phyloP scores from a whole-genome alignment of 2,329 filamentous ascomycete genomes.

The Westerdykella sp. region DNA sequence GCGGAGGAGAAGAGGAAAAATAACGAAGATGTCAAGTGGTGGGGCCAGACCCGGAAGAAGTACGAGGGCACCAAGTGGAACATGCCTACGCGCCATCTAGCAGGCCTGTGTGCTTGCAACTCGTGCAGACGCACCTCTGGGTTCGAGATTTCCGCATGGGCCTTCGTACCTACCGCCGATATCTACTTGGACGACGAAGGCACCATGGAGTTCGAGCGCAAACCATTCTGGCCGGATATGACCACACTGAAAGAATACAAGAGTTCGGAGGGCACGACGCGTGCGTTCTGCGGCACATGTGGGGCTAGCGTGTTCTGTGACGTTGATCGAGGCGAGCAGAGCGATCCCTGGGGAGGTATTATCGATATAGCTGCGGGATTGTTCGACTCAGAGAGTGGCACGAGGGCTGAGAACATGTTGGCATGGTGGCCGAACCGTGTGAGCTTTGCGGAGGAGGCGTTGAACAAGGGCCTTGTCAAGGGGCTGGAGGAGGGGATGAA shows the following conservation, averaged over 20 bases:
- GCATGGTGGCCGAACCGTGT: slow-evolving; percentile 39
- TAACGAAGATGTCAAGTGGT: slow-evolving; percentile 16
- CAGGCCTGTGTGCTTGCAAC: slow-evolving; percentile 42
- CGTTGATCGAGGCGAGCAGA: slow-evolving; percentile 28
- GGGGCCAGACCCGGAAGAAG: slow-evolving; percentile 20
- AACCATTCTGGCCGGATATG: slow-evolving; percentile 37
- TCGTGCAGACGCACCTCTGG: slow-evolving; percentile 43
- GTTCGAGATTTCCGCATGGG: slow-evolving; percentile 44
- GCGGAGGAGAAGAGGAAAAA: slow-evolving; percentile 7
- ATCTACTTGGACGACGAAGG: slow-evolving; percentile 28
- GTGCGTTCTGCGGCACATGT: slow-evolving; percentile 46
- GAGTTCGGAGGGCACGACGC: slow-evolving; percentile 42
- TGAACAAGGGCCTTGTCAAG: slow-evolving; percentile 35
- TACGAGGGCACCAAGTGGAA: too few species aligned
- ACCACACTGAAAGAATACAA: slow-evolving; percentile 28
- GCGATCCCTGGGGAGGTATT: slow-evolving; percentile 16
- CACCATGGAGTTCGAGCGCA: slow-evolving; percentile 9
- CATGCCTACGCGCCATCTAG: slow-evolving; percentile 32
- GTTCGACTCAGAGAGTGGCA: slow-evolving; percentile 39
- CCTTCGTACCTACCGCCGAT: slow-evolving; percentile 38
- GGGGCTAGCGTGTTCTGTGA: slow-evolving; percentile 46
- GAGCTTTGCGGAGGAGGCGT: slow-evolving; percentile 28
- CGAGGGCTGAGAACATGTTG: slow-evolving; percentile 42
- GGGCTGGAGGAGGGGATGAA: slow-evolving; percentile 28
- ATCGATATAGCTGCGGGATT: slow-evolving; percentile 45